These are phyloP conservation scores for Torulaspora gathmanii DNA, from an alignment of 805 yeast species.

Conservation along the genomic window DNA sequence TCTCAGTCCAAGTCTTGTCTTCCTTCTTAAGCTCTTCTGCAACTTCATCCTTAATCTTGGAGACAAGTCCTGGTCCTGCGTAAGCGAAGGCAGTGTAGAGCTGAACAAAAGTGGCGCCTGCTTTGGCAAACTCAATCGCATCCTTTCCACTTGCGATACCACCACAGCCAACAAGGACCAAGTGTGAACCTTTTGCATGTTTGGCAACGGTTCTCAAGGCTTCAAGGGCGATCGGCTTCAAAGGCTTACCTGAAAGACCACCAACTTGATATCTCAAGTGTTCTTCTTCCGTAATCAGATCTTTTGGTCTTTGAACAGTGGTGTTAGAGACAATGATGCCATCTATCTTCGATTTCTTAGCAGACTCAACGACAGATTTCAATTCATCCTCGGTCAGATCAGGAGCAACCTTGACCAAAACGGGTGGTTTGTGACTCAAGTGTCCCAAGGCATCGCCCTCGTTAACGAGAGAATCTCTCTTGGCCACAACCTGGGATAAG, in stretches of 20 bases:
- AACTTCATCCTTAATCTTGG: slow-evolving; percentile 55
- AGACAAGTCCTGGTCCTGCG: slow-evolving; percentile 82
- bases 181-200: slow-evolving; percentile 64
- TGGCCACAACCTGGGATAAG: slow-evolving; percentile 61
- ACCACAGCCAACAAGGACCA: slow-evolving; percentile 89
- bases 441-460: slow-evolving; percentile 33
- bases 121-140: slow-evolving; percentile 84
- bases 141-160: slow-evolving; percentile 86
- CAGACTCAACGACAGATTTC: slow-evolving; percentile 74
- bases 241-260: slow-evolving; percentile 89
- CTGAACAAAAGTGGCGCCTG: slow-evolving; percentile 89
- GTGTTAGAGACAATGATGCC: slow-evolving; percentile 93
- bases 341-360: slow-evolving; percentile 71
- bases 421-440: slow-evolving; percentile 54
- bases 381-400: slow-evolving; percentile 80
- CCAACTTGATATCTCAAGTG: slow-evolving; percentile 58
- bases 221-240: slow-evolving; percentile 70
- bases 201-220: slow-evolving; percentile 70
- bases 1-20: slow-evolving; percentile 80
- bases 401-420: slow-evolving; percentile 89
- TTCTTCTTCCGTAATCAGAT: slow-evolving; percentile 46
- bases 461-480: slow-evolving; percentile 54
- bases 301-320: slow-evolving; percentile 75
- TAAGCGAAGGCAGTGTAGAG: slow-evolving; percentile 87
- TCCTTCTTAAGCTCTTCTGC: slow-evolving; percentile 57